Evolutionary conservation across 2,329 filamentous ascomycete species (phyloP).

Genomic region (Pseudogymnoascus sp.): DNA sequence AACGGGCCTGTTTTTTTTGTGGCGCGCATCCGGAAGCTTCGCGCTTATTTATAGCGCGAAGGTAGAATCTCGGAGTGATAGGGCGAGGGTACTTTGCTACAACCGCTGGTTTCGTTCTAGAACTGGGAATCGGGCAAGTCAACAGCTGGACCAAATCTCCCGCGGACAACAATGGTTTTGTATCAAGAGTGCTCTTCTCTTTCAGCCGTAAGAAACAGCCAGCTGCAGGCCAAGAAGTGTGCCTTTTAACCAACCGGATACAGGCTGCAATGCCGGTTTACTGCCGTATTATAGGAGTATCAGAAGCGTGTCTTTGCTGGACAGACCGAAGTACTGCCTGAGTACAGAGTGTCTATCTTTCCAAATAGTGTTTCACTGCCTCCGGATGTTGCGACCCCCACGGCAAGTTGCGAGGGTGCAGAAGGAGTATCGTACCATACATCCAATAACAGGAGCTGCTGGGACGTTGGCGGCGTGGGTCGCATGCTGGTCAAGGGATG

Average conservation of each 20-base stretch:
- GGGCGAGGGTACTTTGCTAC: not conserved
- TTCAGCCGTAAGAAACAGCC: not conserved
- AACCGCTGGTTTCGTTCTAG: not conserved
- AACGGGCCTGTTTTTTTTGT: not conserved
- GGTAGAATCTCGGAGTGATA: not conserved
- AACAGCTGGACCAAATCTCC: too few species aligned
- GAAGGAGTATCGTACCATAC: too few species aligned
- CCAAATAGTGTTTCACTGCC: not conserved
- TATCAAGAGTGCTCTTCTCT: not conserved
- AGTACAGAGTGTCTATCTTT: not conserved
- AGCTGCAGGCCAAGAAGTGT: not conserved
- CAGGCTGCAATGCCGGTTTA: not conserved
- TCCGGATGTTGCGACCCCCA: not conserved
- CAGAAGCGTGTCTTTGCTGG: not conserved
- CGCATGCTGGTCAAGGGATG: not conserved
- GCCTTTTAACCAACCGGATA: not conserved
- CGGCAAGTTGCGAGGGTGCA: not conserved
- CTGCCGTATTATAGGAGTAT: not conserved
- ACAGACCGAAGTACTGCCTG: not conserved
- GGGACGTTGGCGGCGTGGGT: not conserved
- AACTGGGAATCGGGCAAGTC: not conserved
- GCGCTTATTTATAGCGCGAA: not conserved
- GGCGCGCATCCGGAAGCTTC: not conserved
- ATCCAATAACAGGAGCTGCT: not conserved
- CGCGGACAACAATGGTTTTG: too few species aligned